Evolutionary conservation across 805 yeast genomes (phyloP).

Genomic region (Kodamaea neixiangensis): DNA sequence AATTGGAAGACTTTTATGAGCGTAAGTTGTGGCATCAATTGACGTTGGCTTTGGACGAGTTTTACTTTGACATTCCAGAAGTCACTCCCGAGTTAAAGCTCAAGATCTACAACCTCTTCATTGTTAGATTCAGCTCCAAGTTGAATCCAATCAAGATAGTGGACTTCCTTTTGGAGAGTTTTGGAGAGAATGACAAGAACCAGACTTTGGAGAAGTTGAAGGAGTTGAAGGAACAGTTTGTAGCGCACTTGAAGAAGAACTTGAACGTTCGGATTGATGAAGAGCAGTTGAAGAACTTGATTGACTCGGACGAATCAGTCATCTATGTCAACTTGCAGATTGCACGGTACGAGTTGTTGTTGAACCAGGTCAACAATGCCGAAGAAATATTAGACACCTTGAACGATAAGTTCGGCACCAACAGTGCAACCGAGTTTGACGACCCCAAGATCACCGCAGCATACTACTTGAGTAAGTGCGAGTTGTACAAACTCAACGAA

Average conservation of each 20-base stretch:
- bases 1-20: slow-evolving; percentile 82
- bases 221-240: slow-evolving; percentile 32
- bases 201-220: slow-evolving; percentile 39
- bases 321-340: slow-evolving; percentile 57
- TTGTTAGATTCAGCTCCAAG: slow-evolving; percentile 63
- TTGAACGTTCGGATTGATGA: slow-evolving; percentile 28
- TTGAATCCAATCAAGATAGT: slow-evolving; percentile 80
- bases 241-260: slow-evolving; percentile 27
- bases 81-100: slow-evolving; percentile 56
- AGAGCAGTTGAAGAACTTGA: slow-evolving; percentile 29
- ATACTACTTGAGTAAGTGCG: slow-evolving; percentile 77
- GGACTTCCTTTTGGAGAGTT: slow-evolving; percentile 63
- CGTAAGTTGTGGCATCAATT: slow-evolving; percentile 95
- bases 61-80: slow-evolving; percentile 43
- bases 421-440: slow-evolving; percentile 30
- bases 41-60: slow-evolving; percentile 62
- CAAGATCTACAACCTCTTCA: slow-evolving; percentile 70
- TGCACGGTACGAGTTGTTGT: slow-evolving; percentile 65
- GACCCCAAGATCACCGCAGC: slow-evolving; percentile 72
- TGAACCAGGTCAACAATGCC: slow-evolving; percentile 56
- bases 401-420: slow-evolving; percentile 54
- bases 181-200: slow-evolving; percentile 25
- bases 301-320: slow-evolving; percentile 57
- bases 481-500: slow-evolving; percentile 67
- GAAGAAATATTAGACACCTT: slow-evolving; percentile 67